These are phyloP conservation scores for Poterioochromonas sp. DNA, from an alignment of 352 stramenopile species.

Conservation along the genomic window DNA sequence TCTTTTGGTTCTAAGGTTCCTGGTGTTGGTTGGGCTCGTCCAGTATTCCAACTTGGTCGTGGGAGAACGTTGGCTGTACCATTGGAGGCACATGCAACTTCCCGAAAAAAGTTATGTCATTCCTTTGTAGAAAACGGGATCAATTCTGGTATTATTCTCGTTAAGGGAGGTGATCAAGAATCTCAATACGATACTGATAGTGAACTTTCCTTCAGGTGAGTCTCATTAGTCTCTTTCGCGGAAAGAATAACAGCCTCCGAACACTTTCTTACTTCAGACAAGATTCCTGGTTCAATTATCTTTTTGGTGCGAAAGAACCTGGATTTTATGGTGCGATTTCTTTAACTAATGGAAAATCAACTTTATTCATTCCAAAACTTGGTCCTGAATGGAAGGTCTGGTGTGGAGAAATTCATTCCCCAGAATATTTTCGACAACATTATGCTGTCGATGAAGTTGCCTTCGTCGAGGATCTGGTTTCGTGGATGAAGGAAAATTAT, in stretches of 20 bases:
- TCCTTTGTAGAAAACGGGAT: background rate
- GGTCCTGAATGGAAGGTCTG: slow-evolving; percentile 81
- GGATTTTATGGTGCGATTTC: slow-evolving; percentile 76
- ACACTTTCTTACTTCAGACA: slow-evolving; percentile 69
- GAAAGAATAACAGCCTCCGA: background rate
- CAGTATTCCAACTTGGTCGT: background rate
- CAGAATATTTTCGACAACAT: slow-evolving; percentile 67
- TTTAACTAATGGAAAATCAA: slow-evolving; percentile 58
- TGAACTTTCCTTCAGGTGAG: slow-evolving; percentile 47
- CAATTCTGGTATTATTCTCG: slow-evolving; percentile 43
- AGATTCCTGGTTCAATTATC: slow-evolving; percentile 96
- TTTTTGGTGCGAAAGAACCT: slow-evolving; percentile 91
- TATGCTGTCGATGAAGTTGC: slow-evolving; percentile 82
- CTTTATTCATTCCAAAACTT: slow-evolving; percentile 82
- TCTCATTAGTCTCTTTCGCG: slow-evolving; percentile 39
- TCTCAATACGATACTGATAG: slow-evolving; percentile 69
- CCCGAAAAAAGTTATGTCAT: background rate
- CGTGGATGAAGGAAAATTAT: slow-evolving; percentile 44
- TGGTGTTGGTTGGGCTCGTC: slow-evolving; percentile 8
- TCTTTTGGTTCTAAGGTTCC: background rate
- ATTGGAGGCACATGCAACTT: background rate
- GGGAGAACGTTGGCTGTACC: background rate
- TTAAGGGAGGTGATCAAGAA: slow-evolving; percentile 60
- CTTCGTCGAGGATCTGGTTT: slow-evolving; percentile 58
- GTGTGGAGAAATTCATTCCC: slow-evolving; percentile 78